Percentiles rank a stretch among this genome's conserved stretches.
These are phyloP conservation scores for Suhomyces yuchorum DNA, from an alignment of 1,139 yeast genomes.

Conservation along the genomic window DNA sequence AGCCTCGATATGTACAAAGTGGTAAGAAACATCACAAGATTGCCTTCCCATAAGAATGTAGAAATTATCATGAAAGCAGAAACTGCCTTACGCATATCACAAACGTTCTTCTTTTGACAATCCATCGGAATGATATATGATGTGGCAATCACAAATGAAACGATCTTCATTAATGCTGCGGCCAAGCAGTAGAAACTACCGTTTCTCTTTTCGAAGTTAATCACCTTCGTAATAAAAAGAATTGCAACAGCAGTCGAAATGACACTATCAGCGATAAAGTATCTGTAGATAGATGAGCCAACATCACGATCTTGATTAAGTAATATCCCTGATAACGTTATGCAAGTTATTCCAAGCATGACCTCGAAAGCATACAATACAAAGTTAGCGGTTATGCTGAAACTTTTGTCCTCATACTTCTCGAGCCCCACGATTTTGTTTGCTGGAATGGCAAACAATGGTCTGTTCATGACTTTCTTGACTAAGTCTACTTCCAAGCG, in stretches of 20 bases:
- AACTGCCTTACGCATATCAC: slow-evolving; percentile 39
- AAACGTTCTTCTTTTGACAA: slow-evolving; percentile 27
- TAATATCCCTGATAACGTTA: slow-evolving; percentile 33
- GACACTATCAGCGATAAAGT: slow-evolving; percentile 42
- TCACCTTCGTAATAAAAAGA: slow-evolving; percentile 36
- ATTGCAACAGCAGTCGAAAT: slow-evolving; percentile 38
- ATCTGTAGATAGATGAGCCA: slow-evolving; percentile 34
- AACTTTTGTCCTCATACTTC: slow-evolving; percentile 20
- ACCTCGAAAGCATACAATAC: slow-evolving; percentile 40
- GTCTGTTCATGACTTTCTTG: slow-evolving; percentile 40
- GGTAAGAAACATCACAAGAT: slow-evolving; percentile 43
- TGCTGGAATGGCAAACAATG: slow-evolving; percentile 25
- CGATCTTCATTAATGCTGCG: slow-evolving; percentile 36
- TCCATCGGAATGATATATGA: slow-evolving; percentile 29
- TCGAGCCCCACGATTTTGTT: slow-evolving; percentile 18
- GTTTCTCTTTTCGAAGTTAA: slow-evolving; percentile 44
- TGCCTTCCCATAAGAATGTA: slow-evolving; percentile 43
- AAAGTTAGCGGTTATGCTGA: slow-evolving; percentile 33
- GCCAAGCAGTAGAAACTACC: slow-evolving; percentile 47
- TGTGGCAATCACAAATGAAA: slow-evolving; percentile 35
- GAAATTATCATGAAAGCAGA: slow-evolving; percentile 44
- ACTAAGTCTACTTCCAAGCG: slow-evolving; percentile 36
- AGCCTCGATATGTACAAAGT: slow-evolving; percentile 45
- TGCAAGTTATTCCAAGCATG: slow-evolving; percentile 34
- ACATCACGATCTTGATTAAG: slow-evolving; percentile 27